These are phyloP conservation scores for Naganishia albida DNA, from an alignment of 1,284 basidiomycete species.

Conservation along the genomic window DNA sequence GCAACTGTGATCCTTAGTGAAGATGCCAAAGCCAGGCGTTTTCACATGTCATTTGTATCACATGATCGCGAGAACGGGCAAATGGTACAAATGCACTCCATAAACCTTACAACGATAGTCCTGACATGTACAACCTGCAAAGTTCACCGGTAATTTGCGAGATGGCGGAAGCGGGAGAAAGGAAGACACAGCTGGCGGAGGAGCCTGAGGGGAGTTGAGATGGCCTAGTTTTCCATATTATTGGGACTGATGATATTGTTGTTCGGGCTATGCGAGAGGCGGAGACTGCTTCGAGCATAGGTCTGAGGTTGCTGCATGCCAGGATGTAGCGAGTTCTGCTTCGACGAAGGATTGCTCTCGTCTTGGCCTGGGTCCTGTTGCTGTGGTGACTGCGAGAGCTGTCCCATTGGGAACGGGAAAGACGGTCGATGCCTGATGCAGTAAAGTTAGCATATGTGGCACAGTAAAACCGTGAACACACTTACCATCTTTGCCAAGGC, in stretches of 20 bases:
- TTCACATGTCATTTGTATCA: no score
- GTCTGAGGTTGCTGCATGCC: conserved; percentile 14
- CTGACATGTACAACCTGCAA: no score
- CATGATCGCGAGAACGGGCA: no score
- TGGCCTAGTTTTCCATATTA: neutral
- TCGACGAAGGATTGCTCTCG: neutral
- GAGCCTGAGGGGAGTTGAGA: neutral
- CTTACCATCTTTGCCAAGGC: conserved; percentile 47
- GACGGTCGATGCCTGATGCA: conserved; percentile 46
- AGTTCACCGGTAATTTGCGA: no score
- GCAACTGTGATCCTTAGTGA: no score
- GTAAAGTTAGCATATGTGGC: neutral
- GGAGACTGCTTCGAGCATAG: conserved; percentile 24
- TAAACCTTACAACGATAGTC: no score
- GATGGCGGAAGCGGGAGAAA: no score
- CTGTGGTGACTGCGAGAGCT: neutral
- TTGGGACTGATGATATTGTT: neutral
- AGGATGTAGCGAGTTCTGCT: conserved; percentile 13
- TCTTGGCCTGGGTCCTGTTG: neutral
- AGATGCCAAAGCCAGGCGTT: no score
- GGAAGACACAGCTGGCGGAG: no score
- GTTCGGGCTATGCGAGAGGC: conserved; percentile 18
- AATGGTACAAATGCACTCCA: no score
- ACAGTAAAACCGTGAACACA: neutral
- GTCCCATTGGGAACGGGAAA: conserved; percentile 46